Evolutionary conservation across 2,329 filamentous ascomycete species (phyloP), one percentile per base, ranked within the genome.

Genomic region (Colletotrichum liaoningense): DNA sequence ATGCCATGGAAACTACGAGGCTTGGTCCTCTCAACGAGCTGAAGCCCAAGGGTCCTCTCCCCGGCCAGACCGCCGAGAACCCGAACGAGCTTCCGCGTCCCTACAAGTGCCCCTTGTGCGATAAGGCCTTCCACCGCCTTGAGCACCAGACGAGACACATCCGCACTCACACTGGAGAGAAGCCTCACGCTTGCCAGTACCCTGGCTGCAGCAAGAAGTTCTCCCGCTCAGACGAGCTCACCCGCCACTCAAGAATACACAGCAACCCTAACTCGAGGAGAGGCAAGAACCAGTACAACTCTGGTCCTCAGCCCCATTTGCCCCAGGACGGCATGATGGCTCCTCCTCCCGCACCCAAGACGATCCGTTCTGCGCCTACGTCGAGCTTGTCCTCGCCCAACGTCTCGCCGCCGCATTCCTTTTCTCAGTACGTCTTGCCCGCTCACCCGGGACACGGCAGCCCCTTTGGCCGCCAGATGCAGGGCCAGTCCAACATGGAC

Each of bases 41-140:
- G 81, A 86, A 91, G 85, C 87, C 92, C 79, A 89, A 93, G 78
- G 91, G 89, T 74, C 89, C 88, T 60, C 81, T 92, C 60, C 90
- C 91, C 58, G 88, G 87, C 76, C 91, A 94, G 80, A 79, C 86
- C 75, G 78, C 90, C 84, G 84, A 94, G 88, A 87, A 84, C 72
- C 76, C 82, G 62, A 85, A 83, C 76, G 96, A 98, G 84, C 90
- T 98, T 67, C 97, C 97, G 73, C 93, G 97, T 69, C 96, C 96
- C 0, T 99, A 99, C 91, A 98, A 98, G 88, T 99, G 96, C 84
- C 95, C 96, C 74, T 91, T 99, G 75, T 99, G 97, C 87, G 96
- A 98, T 80, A 97, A 98, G 89, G 96, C 97, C 74, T 99, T 99
- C 86, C 97, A 98, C 88, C 95, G 97, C 75, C 89, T 99, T 55